Conservation (phyloP, 2,329 filamentous ascomycete genomes). For the Orbilia brochopaga region DNA sequence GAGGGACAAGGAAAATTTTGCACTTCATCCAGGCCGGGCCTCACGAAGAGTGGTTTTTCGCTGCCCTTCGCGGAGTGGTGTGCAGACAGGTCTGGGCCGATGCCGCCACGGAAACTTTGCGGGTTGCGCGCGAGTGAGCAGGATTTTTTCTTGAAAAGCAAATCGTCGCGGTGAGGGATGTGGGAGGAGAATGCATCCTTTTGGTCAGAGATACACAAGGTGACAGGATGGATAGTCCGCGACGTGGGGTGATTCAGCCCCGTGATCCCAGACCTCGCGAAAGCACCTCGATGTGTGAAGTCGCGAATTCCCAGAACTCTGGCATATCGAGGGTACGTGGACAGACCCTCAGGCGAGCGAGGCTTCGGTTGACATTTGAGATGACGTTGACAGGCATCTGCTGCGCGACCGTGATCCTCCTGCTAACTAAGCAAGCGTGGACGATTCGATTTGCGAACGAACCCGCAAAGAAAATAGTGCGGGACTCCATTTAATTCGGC, state of each 20-base stretch:
- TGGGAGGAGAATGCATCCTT: slow-evolving; percentile 23
- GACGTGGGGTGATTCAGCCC: slow-evolving; percentile 51
- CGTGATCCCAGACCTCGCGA: slow-evolving; percentile 43
- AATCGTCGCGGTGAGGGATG: slow-evolving; percentile 34
- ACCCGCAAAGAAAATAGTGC: slow-evolving; percentile 30
- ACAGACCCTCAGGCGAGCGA: not conserved
- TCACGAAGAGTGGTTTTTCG: slow-evolving; percentile 22
- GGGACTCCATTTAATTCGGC: slow-evolving; percentile 47
- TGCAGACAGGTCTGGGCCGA: slow-evolving; percentile 13
- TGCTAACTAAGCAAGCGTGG: slow-evolving; percentile 3
- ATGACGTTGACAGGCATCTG: slow-evolving; percentile 46
- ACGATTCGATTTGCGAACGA: slow-evolving; percentile 18
- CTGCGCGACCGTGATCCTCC: slow-evolving; percentile 45
- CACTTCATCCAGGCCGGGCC: slow-evolving; percentile 22
- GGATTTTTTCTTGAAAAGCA: slow-evolving; percentile 8
- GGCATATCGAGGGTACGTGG: not conserved
- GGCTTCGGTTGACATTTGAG: slow-evolving; percentile 9
- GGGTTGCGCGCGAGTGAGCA: slow-evolving; percentile 28
- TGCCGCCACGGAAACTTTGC: slow-evolving; percentile 45
- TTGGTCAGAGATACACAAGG: slow-evolving; percentile 44
- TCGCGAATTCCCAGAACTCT: not conserved
- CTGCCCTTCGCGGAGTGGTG: slow-evolving; percentile 17
- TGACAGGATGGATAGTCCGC: slow-evolving; percentile 24
- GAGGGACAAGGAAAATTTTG: slow-evolving; percentile 28
- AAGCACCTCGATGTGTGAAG: slow-evolving; percentile 38